Evolutionary conservation across 2,329 filamentous ascomycete genomes (phyloP).

Genomic region (Cyclaneusma minus): DNA sequence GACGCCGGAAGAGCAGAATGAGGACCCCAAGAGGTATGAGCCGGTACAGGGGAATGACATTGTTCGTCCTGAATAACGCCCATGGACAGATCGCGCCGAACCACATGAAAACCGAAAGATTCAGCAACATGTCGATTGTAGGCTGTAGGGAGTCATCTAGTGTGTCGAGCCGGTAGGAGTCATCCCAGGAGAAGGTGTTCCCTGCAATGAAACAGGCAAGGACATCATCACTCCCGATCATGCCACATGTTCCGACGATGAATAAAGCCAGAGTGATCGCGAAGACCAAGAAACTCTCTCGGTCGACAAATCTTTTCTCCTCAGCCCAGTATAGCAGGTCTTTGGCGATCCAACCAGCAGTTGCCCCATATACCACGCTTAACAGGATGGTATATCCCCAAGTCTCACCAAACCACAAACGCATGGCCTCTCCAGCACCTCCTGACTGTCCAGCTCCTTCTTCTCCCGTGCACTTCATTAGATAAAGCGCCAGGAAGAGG

Average conservation of each 20-base stretch:
- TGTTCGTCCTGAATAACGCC: slow-evolving; percentile 50
- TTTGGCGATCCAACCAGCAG: slow-evolving; percentile 69
- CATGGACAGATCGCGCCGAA: slow-evolving; percentile 78
- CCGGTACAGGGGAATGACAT: slow-evolving; percentile 57
- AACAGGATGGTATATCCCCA: slow-evolving; percentile 73
- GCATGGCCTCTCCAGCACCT: slow-evolving; percentile 52
- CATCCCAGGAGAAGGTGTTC: slow-evolving; percentile 82
- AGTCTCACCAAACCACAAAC: slow-evolving; percentile 71
- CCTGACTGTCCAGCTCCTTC: slow-evolving; percentile 37
- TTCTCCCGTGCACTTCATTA: slow-evolving; percentile 59
- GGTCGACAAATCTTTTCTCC: slow-evolving; percentile 29
- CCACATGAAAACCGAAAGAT: slow-evolving; percentile 81
- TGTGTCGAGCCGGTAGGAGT: slow-evolving; percentile 85
- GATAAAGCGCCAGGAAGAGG: slow-evolving; percentile 67
- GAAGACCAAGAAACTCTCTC: slow-evolving; percentile 24
- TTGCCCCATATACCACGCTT: slow-evolving; percentile 61
- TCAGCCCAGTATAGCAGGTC: slow-evolving; percentile 75
- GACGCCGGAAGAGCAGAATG: slow-evolving; percentile 60
- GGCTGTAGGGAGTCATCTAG: slow-evolving; percentile 85
- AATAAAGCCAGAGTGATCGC: slow-evolving; percentile 72
- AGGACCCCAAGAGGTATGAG: slow-evolving; percentile 60
- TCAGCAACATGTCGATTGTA: slow-evolving; percentile 88
- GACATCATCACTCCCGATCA: slow-evolving; percentile 74
- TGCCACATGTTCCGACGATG: slow-evolving; percentile 77
- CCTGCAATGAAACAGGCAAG: slow-evolving; percentile 87